Percentiles rank a stretch among this genome's conserved stretches.
Conservation (phyloP, 768 basidiomycete genomes). For the Lactarius hatsudake region DNA sequence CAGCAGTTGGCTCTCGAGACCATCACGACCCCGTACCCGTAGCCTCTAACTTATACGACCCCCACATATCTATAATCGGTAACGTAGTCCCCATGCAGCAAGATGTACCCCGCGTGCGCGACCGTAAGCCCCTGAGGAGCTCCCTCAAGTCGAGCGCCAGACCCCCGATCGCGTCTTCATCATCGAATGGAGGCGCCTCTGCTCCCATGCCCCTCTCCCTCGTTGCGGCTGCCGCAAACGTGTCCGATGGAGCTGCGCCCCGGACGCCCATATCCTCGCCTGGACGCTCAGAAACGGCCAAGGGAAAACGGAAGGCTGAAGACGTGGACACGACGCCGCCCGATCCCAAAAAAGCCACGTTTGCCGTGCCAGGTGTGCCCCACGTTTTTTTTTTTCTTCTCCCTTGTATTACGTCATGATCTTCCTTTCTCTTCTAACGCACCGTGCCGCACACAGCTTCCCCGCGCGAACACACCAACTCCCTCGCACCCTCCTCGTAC, state of each 20-base stretch:
- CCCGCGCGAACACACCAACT: constrained; percentile 33
- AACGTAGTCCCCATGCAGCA: constrained; percentile 22
- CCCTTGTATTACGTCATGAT: constrained; percentile 25
- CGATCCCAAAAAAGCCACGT: constrained; percentile 60
- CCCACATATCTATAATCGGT: constrained; percentile 10
- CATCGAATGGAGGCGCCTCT: constrained; percentile 7
- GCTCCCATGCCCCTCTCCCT: constrained; percentile 19
- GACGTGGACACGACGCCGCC: constrained; percentile 70
- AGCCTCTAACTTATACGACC: constrained; percentile 25
- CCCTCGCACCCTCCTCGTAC: constrained; percentile 71
- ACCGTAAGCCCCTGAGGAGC: constrained; percentile 25
- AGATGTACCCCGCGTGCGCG: constrained; percentile 22
- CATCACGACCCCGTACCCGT: constrained; percentile 7
- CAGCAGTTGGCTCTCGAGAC: constrained; percentile 10
- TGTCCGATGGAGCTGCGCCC: constrained; percentile 31
- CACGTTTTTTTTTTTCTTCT: constrained; percentile 7
- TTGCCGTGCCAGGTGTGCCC: constrained; percentile 56
- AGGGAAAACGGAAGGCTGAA: constrained; percentile 72
- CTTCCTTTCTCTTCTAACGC: constrained; percentile 7
- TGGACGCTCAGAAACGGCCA: constrained; percentile 37
- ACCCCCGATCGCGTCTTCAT: constrained; percentile 26
- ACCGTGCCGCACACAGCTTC: constrained; percentile 28
- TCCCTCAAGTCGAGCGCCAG: constrained; percentile 23
- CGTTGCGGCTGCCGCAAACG: constrained; percentile 27
- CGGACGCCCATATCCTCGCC: constrained; percentile 23